phyloP scores from a whole-genome alignment of 805 yeast species.

The Ogataea ramenticola region DNA sequence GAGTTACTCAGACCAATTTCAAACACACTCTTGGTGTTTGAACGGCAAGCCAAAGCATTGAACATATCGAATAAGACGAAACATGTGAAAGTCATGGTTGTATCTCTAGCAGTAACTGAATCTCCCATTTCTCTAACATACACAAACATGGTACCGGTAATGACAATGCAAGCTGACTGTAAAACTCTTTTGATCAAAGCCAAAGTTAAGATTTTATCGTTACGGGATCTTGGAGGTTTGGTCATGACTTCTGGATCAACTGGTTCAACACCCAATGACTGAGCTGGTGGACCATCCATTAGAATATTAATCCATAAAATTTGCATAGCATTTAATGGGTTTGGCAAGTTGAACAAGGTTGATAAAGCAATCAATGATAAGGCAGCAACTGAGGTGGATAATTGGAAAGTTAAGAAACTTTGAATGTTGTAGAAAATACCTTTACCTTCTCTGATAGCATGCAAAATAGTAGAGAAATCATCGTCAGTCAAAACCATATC shows the following conservation, averaged over 20 bases:
- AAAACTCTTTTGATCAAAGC: constrained; percentile 64
- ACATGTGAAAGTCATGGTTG: constrained; percentile 98
- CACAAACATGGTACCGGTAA: constrained; percentile 80
- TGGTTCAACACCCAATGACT: constrained; percentile 93
- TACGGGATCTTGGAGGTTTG: constrained; percentile 89
- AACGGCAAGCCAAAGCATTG: constrained; percentile 92
- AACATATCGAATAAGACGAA: constrained; percentile 96
- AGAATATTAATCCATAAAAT: constrained; percentile 94
- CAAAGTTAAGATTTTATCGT: constrained; percentile 73
- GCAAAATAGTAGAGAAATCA: constrained; percentile 88
- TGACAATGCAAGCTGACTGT: constrained; percentile 70
- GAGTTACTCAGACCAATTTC: constrained; percentile 74
- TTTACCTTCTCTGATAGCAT: constrained; percentile 95
- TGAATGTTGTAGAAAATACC: constrained; percentile 95
- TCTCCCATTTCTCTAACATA: constrained; percentile 85
- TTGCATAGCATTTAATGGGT: constrained; percentile 97
- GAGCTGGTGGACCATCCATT: constrained; percentile 99
- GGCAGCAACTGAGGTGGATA: constrained; percentile 95
- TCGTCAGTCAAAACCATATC: constrained; percentile 97
- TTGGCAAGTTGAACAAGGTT: constrained; percentile 81
- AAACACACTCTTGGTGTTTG: constrained; percentile 74
- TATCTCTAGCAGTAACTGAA: constrained; percentile 85
- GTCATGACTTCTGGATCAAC: constrained; percentile 94
- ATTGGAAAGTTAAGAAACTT: constrained; percentile 88
- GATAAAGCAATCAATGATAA: constrained; percentile 81